Evolutionary conservation across 164 flowering plant genomes (phyloP), one percentile per base, ranked within the genome.

Genomic region (Sedum album): DNA sequence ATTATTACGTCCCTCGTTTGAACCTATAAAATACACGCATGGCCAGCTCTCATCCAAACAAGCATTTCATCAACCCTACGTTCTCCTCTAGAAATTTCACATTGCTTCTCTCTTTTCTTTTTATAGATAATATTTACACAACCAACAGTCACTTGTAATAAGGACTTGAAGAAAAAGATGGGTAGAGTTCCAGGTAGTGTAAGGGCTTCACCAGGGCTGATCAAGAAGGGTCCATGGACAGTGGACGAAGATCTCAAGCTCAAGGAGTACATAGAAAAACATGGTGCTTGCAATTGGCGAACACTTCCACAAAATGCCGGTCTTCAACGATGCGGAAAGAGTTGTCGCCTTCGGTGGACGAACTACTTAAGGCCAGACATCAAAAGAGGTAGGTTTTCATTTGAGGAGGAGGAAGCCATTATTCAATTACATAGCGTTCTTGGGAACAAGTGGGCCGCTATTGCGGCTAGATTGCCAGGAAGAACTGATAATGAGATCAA

Each of bases 401-500:
- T 83, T 23, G 96, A 87, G 72, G 96, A 89, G 35, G 96, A 89
- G 70, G 93, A 89, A 65, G 74, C 86, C 0, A 89, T 89, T 10
- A 86, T 89, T 73, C 93, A 89, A 68, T 82, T 89, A 0, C 96
- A 89, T 38, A 78, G 88, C 57, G 68, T 87, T 0, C 35, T 89
- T 57, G 96, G 92, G 28, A 89, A 88, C 84, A 83, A 80, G 78
- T 92, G 98, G 98, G 90, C 98, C 14, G 87, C 94, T 5, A 92
- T 92, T 73, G 98, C 98, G 38, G 88, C 94, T 71, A 82, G 90
- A 6, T 82, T 92, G 64, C 97, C 97, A 0, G 97, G 97, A 69
- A 82, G 96, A 74, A 91, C 96, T 0, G 97, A 91, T 71, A 91
- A 91, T 51, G 97, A 91, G 72, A 88, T 91, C 68, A 92, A 93